Evolutionary conservation across 345 rosid genomes (phyloP).

Genomic region (Psidium friedrichsthalianum): DNA sequence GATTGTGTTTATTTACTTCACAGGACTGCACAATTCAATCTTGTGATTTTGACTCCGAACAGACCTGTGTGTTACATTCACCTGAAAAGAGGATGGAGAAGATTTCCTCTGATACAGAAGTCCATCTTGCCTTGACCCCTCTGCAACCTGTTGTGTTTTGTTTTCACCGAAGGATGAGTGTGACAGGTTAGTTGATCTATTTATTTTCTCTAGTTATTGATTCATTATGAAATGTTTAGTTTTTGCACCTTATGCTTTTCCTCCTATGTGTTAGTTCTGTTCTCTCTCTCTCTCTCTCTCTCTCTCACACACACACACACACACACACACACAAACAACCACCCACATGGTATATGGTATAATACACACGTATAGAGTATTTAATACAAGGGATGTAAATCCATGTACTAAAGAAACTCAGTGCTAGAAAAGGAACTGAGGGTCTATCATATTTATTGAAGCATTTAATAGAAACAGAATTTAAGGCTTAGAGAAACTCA

Average conservation of each 20-base stretch:
- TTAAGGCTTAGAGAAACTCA: neutral
- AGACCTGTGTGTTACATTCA: slow-evolving; percentile 88
- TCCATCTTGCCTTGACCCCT: slow-evolving; percentile 94
- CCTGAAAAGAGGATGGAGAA: slow-evolving; percentile 82
- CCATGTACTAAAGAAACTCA: neutral
- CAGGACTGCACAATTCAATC: slow-evolving; percentile 96
- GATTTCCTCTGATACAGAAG: slow-evolving; percentile 68
- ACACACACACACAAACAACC: too few relatives aligned
- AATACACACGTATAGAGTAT: neutral
- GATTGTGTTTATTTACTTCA: neutral
- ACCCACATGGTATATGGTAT: neutral
- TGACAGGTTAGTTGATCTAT: slow-evolving; percentile 53
- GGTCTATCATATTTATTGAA: neutral
- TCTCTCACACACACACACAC: too few relatives aligned
- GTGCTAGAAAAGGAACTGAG: neutral
- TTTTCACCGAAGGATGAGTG: slow-evolving; percentile 87
- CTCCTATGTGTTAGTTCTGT: neutral
- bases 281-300: neutral
- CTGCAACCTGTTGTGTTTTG: slow-evolving; percentile 94
- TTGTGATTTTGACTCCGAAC: slow-evolving; percentile 90
- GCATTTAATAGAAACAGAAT: neutral
- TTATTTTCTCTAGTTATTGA: neutral
- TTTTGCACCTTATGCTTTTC: neutral
- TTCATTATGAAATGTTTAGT: neutral
- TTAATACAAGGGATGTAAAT: neutral